Base-by-base conservation (phyloP, 177 flowering plant genomes). In the Vitis hybrid region DNA sequence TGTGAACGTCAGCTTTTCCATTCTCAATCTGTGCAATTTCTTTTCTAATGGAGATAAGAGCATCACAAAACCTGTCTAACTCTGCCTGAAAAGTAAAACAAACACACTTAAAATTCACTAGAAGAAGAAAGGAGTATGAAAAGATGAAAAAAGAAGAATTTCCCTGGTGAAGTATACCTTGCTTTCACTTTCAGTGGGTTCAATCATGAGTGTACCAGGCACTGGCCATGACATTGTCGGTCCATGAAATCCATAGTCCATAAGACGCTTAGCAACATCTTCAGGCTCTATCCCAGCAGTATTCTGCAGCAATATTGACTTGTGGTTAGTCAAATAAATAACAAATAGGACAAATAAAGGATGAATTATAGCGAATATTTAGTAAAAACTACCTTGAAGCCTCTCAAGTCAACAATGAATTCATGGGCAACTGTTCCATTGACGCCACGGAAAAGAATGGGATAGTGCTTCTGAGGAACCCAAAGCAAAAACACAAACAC, bases 151-250 rank as follows among this genome's bases (percentile, higher is more conserved):
- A 66, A 59, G 48, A 18, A 64, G 71, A 49, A 54, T 15, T 10
- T n/a, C 3, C 18, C 22, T 55, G 5, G 14, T 6, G n/a, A 2
- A 39, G 10, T 3, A 60, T 80, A 93, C 99, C 94, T 93, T 91
- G 99, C 94, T 93, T 79, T 95, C 99, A 83, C 99, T 95, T 81
- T 95, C 99, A 26, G 97, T 95, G 22, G 98, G 99, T 77, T 93
- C 99, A 77, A 93, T 85, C 99, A 95, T 93, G 76, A 95, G 97
- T 39, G 99, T 95, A 45, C 98, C 99, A 0, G 99, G 99, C 64
- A 95, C 99, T 16, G 99, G 99, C 99, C 99, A 95, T 66, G 99
- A 95, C 99, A 95, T 95, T 66, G 98, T 93, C 48, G 99, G 99
- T 61, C 81, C 98, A 78, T 95, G 99, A 73, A 95, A 95, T 68